Evolutionary conservation across 805 yeast species (phyloP), one percentile per base, ranked within the genome.

Genomic region (Tetrapisispora pingtungensis): DNA sequence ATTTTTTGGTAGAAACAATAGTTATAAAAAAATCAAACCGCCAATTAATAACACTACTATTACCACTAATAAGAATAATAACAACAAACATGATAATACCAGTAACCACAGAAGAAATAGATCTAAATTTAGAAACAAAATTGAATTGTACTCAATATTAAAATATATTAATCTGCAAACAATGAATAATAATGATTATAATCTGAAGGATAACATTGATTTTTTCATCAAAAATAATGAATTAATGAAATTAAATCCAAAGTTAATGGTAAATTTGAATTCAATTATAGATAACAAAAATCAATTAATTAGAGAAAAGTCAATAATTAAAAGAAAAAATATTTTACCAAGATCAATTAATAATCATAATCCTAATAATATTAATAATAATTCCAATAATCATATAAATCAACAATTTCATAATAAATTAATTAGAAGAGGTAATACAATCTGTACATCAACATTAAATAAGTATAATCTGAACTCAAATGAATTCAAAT

Each of bases 141-240:
- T 47, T 6, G 61, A 54, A 43, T 40, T 57, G 26, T 36, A 51
- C 14, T 51, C 60, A 8, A 47, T 51, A 4, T 42, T 57, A 46
- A 44, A 48, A 10, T 58, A 53, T 38, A 48, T 57, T 17, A 43
- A 55, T 41, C 26, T 54, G 28, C 40, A 36, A 35, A 35, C 42
- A 43, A 13, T 43, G 32, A 40, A 12, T 35, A 41, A 17, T 34
- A 24, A 31, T 46, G 12, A 28, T 28, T 14, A 22, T 46, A 3
- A 40, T 44, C 13, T 46, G 38, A 12, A 42, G 19, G 8, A 32
- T 10, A 41, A 27, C 18, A 33, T 46, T n/a, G 15, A 40, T 28
- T 40, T 40, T 36, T 31, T 31, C 33, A 26, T 49, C 33, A 40
- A 33, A 27, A 12, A 41, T n/a, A 41, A 43, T 14, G 41, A 48